Percentiles rank a stretch among this genome's conserved stretches.
Conservation (phyloP, 176 grass and related monocot species). For the Bolboschoenus planiculmis region DNA sequence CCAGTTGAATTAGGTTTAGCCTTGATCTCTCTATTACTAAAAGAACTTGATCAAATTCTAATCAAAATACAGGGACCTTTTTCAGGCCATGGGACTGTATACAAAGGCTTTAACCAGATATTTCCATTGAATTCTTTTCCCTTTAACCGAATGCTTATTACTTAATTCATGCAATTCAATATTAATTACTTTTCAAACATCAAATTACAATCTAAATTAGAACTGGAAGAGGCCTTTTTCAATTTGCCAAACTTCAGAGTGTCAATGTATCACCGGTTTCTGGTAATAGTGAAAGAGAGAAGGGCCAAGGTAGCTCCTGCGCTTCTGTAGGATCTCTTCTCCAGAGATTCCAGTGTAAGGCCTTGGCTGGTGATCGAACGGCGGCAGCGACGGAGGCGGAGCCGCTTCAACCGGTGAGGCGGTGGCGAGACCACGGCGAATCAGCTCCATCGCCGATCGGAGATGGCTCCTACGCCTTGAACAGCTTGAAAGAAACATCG, state of each 20-base stretch:
- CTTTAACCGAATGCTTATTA: background rate
- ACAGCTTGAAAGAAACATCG: constrained; percentile 25
- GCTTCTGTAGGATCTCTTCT: constrained; percentile 59
- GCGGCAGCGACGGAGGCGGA: constrained; percentile 43
- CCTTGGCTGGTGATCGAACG: constrained; percentile 61
- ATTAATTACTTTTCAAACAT: background rate
- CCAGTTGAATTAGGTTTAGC: background rate
- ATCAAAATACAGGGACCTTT: background rate
- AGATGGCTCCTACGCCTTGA: constrained; percentile 11
- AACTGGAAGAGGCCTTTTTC: background rate
- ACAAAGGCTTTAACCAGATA: background rate
- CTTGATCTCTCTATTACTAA: background rate
- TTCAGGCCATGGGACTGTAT: background rate
- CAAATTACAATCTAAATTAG: background rate
- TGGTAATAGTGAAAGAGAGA: constrained; percentile 98
- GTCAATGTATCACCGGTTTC: constrained; percentile 52
- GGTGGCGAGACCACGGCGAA: constrained; percentile 22
- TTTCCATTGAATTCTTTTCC: background rate
- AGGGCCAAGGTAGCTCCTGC: constrained; percentile 70
- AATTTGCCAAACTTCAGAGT: background rate
- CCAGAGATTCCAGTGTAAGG: constrained; percentile 55
- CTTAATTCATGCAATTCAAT: background rate
- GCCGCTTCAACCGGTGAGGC: constrained; percentile 17
- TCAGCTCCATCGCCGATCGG: constrained; percentile 19
- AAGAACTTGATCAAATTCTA: background rate